Evolutionary conservation across 768 basidiomycete genomes (phyloP).

Genomic region (Termitomyces sp.): DNA sequence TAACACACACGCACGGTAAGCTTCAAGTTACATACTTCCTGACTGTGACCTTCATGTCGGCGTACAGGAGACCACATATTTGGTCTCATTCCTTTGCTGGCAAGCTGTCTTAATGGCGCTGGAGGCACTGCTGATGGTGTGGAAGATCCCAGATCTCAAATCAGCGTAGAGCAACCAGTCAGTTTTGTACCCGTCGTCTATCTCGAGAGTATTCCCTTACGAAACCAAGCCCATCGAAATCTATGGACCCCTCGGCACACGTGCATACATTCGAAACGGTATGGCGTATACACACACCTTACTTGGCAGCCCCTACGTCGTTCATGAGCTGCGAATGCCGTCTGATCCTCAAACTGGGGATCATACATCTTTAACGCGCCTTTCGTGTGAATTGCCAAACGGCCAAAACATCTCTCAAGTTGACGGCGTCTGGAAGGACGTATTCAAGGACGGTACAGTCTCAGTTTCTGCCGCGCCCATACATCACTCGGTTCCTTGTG

Average conservation of each 20-base stretch:
- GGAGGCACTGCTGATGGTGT: slow-evolving; percentile 55
- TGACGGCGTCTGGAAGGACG: slow-evolving; percentile 59
- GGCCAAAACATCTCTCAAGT: slow-evolving; percentile 61
- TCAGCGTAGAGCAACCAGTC: slow-evolving; percentile 31
- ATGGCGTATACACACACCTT: slow-evolving; percentile 66
- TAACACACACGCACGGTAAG: slow-evolving; percentile 86
- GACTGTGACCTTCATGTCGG: background rate
- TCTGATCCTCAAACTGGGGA: slow-evolving; percentile 53
- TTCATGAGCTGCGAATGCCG: slow-evolving; percentile 74
- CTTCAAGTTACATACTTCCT: background rate
- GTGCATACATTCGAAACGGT: slow-evolving; percentile 70
- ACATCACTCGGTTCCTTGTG: slow-evolving; percentile 71
- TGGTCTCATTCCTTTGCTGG: slow-evolving; percentile 65
- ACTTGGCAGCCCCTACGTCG: slow-evolving; percentile 63
- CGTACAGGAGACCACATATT: slow-evolving; percentile 77
- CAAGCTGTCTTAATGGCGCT: slow-evolving; percentile 66
- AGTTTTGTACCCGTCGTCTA: slow-evolving; percentile 12
- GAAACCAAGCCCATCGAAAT: slow-evolving; percentile 62
- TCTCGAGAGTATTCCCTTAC: background rate
- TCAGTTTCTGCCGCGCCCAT: slow-evolving; percentile 77
- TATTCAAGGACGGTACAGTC: slow-evolving; percentile 51
- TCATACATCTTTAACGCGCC: slow-evolving; percentile 38
- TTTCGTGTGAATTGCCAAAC: slow-evolving; percentile 45
- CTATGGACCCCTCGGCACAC: slow-evolving; percentile 81
- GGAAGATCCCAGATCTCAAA: slow-evolving; percentile 52